A percentile compares a stretch with the other conserved stretches of the same genome.
Evolutionary conservation across 2,329 filamentous ascomycete genomes (phyloP).

Genomic region (Aspergillus carbonarius): DNA sequence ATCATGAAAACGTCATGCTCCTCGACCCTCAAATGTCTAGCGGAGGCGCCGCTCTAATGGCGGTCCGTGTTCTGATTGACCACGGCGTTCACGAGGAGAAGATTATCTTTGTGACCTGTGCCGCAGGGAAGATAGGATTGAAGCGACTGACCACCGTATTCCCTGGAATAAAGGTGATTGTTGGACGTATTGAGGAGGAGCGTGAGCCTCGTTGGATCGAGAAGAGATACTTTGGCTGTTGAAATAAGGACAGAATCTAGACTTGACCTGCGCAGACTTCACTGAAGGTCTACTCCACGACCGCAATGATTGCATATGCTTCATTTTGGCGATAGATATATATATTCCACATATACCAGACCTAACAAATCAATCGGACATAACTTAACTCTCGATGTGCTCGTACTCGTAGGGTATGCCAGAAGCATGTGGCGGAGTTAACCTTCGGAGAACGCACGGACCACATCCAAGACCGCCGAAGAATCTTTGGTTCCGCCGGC

Average conservation of each 20-base stretch:
- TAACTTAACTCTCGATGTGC: neutral
- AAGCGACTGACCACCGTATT: constrained; percentile 86
- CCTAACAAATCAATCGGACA: neutral
- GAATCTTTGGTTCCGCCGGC: constrained; percentile 21
- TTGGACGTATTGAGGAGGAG: constrained; percentile 77
- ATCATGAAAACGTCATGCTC: constrained; percentile 78
- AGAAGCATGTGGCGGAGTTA: neutral
- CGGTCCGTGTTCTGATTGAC: constrained; percentile 91
- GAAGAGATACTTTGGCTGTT: constrained; percentile 86
- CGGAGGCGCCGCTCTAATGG: constrained; percentile 85
- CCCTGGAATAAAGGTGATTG: constrained; percentile 80
- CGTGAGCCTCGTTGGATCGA: constrained; percentile 88
- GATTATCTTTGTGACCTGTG: constrained; percentile 92
- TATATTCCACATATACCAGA: neutral
- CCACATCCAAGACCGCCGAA: constrained; percentile 24
- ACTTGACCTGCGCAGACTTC: neutral
- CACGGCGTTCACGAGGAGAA: constrained; percentile 81
- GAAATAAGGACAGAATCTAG: constrained; percentile 1
- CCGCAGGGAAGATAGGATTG: constrained; percentile 79
- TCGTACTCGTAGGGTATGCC: too few relatives aligned
- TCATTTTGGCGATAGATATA: neutral
- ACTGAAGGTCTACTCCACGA: neutral
- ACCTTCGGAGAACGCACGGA: constrained; percentile 23
- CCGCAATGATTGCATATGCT: neutral
- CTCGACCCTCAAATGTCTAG: constrained; percentile 94